Base-by-base conservation (phyloP, 2,329 filamentous ascomycete species). In the Endoconidiophora polonica region DNA sequence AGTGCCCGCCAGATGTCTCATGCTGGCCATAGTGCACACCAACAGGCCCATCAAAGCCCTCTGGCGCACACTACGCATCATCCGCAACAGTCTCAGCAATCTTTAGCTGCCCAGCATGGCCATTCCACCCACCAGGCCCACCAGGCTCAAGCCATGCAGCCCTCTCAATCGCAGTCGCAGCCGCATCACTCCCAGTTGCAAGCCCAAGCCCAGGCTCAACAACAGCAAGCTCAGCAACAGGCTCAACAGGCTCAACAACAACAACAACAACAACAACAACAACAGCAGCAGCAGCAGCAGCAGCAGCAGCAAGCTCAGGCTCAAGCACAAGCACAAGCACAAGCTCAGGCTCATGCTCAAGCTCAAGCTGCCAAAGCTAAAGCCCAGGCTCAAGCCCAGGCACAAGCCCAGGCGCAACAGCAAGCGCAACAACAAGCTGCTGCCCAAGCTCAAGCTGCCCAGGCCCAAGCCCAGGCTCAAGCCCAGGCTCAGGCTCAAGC, bases 201-300 rank as follows among this genome's bases (percentile, higher is more conserved):
- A 12, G 49, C 45, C 2, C 53, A 54, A 24, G 44, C 45, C 4
- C 49, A 47, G 5, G 50, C 52, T 7, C 55, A 55, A 20, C 46
- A 47, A 4, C 57, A 56, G 12, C 56, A 56, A 20, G 16, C 16
- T 18, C 16, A 59, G n/a, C 63, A 67, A 48, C 66, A 68, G 56
- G 61, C 63, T 20, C 66, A 67, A 48, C 58, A 54, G 56, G 41
- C 57, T 3, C 47, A 50, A 52, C 36, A 44, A 9, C 48, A 49
- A 26, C 23, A 23, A 3, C 39, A 49, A 16, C 12, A n/a, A n/a
- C 48, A 49, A n/a, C 38, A 40, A 22, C n/a, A 16, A 6, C 37
- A 40, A n/a, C 55, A 56, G 33, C 29, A 49, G 2, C 41, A 44
- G 2, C 40, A 43, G 4, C 48, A 49, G 3, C 18, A 44, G 3